phyloP scores from a whole-genome alignment of 163 green algal genomes.

The Chlamydomonas reinhardtii region DNA sequence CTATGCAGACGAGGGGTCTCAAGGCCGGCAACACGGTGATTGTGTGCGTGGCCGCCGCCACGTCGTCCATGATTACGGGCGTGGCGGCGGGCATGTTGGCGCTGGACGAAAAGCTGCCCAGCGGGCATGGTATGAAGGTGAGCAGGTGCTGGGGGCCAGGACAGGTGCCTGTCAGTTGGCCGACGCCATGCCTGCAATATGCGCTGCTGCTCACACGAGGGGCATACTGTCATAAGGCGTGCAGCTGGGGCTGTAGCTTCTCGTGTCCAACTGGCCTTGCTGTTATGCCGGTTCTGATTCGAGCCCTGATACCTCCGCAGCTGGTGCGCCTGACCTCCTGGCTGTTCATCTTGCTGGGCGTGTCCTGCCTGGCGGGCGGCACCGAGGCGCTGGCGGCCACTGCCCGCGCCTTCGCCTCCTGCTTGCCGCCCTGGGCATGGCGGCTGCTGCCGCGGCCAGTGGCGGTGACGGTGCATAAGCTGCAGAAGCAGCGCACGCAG shows the following conservation, averaged over 20 bases:
- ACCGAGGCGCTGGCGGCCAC: constrained; percentile 38
- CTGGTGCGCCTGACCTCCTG: constrained; percentile 36
- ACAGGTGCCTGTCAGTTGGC: too few species aligned
- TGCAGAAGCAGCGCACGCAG: constrained; percentile 18
- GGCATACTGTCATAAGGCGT: too few species aligned
- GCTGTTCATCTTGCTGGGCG: constrained; percentile 52
- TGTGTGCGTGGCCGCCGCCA: constrained; percentile 75
- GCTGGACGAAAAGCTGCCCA: constrained; percentile 50
- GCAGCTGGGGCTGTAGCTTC: too few species aligned
- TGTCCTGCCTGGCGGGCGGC: constrained; percentile 51
- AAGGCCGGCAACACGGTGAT: constrained; percentile 79
- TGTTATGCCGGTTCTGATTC: not conserved
- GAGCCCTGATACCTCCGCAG: not conserved
- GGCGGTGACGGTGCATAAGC: constrained; percentile 30
- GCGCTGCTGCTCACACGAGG: too few species aligned
- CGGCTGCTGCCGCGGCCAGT: constrained; percentile 20
- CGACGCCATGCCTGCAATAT: too few species aligned
- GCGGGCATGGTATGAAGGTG: constrained; percentile 48
- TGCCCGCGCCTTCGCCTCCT: not conserved
- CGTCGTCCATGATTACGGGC: constrained; percentile 72
- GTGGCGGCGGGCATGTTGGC: constrained; percentile 42
- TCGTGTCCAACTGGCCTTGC: too few species aligned
- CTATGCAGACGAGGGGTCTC: constrained; percentile 71
- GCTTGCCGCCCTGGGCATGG: constrained; percentile 11
- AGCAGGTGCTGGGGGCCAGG: not conserved